Evolutionary conservation across 768 basidiomycete species (phyloP), one percentile per base, ranked within the genome.

Genomic region (Russula compacta): DNA sequence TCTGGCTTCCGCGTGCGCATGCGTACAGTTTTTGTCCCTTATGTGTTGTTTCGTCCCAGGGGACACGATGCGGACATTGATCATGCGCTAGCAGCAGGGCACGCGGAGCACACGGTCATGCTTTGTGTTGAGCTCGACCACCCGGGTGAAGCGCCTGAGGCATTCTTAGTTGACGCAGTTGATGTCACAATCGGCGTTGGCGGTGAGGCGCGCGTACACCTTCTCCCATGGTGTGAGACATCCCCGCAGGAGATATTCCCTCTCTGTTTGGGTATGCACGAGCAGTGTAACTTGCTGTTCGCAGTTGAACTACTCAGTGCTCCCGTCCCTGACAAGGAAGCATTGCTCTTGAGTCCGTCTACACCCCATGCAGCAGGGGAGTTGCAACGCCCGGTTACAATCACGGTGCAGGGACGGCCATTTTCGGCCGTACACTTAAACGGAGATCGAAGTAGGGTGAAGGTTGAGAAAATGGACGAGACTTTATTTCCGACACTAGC

Each of bases 101-200:
- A 83, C 64, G 89, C 87, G 53, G 92, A 95, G 71, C 80, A 86
- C 50, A 91, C 90, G 0, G 84, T 95, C 24, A 85, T 95, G 6
- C 81, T 97, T n/a, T 93, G 89, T 61, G 85, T 97, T 5, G 94
- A 97, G 67, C 78, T 97, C 47, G 92, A 94, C 72, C 92, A 94
- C 67, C 80, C 85, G 1, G 84, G 85, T 14, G 86, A 87, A 2
- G 69, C 77, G 35, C 73, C 76, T 6, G 79, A 85, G 50, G 84
- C 85, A 0, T 95, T 93, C 69, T 76, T 83, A 56, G 81, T 97
- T 1, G 87, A 92, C 68, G 81, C 76, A 50, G 83, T 94, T 4
- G 81, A 85, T 14, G 85, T 97, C 6, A 79, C 77, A 35, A 83
- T 97, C 42, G 65, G 65, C 7, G 83, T 87, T 29, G 91, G 91